Evolutionary conservation across 208 protist species (phyloP).

Genomic region (Trypanosoma brucei): DNA sequence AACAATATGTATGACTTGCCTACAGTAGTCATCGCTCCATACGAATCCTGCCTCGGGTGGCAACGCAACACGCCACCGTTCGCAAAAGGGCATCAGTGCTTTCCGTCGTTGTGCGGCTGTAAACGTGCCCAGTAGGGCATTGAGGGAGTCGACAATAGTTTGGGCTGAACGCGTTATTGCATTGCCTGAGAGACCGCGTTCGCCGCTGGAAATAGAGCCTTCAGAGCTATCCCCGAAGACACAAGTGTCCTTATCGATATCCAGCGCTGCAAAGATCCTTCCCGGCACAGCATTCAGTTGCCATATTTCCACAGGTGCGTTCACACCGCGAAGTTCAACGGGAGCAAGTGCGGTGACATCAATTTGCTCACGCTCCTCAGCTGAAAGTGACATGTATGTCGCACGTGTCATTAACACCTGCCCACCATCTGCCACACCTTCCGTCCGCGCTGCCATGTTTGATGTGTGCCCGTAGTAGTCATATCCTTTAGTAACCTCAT

Average conservation of each 20-base stretch:
- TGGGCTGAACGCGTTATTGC: background rate
- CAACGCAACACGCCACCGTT: background rate
- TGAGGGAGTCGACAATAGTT: background rate
- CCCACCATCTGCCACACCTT: background rate
- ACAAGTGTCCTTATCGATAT: too few relatives aligned
- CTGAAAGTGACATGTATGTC: constrained; percentile 35
- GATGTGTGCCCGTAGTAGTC: constrained; percentile 4
- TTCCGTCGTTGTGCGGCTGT: background rate
- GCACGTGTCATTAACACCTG: constrained; percentile 3
- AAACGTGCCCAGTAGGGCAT: background rate
- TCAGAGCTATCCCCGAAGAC: too few relatives aligned
- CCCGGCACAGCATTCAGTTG: constrained; percentile 41
- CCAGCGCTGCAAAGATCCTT: constrained; percentile 13
- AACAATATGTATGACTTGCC: background rate
- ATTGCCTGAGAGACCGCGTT: too few relatives aligned
- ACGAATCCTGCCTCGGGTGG: background rate
- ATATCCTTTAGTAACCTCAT: constrained; percentile 37
- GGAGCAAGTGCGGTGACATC: constrained; percentile 14
- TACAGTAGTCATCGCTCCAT: background rate
- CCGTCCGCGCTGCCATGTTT: constrained; percentile 3
- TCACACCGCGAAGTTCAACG: constrained; percentile 40
- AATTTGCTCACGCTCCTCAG: constrained; percentile 18
- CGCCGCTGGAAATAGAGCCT: too few relatives aligned
- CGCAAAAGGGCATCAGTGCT: background rate
- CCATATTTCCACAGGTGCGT: constrained; percentile 39